Evolutionary conservation across 305 asterid genomes (phyloP), one percentile per base, ranked within the genome.

Genomic region (Petunia hybrid): DNA sequence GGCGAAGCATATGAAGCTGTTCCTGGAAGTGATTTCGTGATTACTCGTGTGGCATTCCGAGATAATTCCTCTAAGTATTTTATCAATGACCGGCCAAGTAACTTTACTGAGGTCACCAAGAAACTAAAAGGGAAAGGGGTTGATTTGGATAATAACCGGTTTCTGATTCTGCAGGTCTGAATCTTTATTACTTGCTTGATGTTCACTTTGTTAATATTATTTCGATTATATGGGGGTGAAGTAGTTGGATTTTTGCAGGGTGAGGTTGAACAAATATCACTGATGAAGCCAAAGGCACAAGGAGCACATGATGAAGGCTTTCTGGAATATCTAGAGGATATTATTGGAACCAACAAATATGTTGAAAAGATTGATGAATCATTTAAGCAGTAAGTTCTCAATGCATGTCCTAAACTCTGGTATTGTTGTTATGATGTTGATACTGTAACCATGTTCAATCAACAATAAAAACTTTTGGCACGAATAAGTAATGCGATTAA

Each of bases 291-390:
- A 65, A 93, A 90, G 88, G 97, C 97, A 84, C 99, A 97, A 82
- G 99, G 99, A 42, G 94, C 98, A 65, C 99, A 97, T 77, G 98
- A 97, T 86, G 98, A 97, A 86, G 98, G 98, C 69, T 97, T 97
- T 87, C 98, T 94, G 6, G 98, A 93, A 89, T 97, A 97, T 88
- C 94, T 97, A 7, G 98, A 97, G 91, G 99, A 94, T 86, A 97
- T 97, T 74, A 94, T 97, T 82, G 98, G 99, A 85, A 97, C 98
- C 61, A 85, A 91, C 91, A 94, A 93, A 91, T 97, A 94, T 64
- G 96, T 94, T 2, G 97, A 92, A 87, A 94, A 91, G 88, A 97
- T 97, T 84, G 98, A 97, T 57, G 99, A 94, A 81, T 90, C 98
- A 55, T 92, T 86, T 78, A 94, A 93, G 85, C 88, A 90, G 98